Base-by-base conservation (phyloP, 345 rosid genomes). In the Populus deltoides region DNA sequence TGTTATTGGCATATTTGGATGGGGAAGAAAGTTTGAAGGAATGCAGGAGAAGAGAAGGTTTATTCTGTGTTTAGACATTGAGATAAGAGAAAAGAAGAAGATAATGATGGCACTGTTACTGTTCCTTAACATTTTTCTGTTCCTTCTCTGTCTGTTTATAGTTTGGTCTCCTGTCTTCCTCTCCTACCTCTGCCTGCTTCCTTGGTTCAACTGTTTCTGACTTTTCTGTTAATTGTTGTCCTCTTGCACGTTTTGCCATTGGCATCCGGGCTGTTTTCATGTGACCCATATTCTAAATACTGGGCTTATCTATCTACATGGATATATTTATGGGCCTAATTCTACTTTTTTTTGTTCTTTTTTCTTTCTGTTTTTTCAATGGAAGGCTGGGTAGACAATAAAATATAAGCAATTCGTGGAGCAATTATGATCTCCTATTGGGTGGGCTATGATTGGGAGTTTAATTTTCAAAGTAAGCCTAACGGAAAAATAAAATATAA, bases 91-190 rank as follows among this genome's bases (percentile, higher is more conserved):
- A 43, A 39, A 33, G 85, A 71, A 66, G 80, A 57, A 18, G 83
- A 78, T 24, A 79, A 75, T 24, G 80, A 38, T 7, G 84, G 79
- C 12, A 75, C 18, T 68, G 86, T 39, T 36, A 33, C 59, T 29
- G 39, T 22, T 65, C 35, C 47, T 41, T 39, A 66, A 43, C 85
- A 75, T 83, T 70, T 74, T 62, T 1, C 15, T 7, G 20, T 31
- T 69, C 20, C 17, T 41, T 69, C 18, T 41, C 35, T 69, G 55
- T n/a, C 41, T 38, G 1, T 12, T 27, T 31, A 41, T 38, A 31
- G 24, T 29, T 8, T 18, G 1, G 71, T 38, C 15, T 38, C 0
- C 31, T 66, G 20, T 38, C n/a, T 20, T 3, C 8, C 38, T 25
- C 35, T 66, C 33, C 10, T 22, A 1, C 10, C 1, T 22, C 11